Base-by-base conservation (phyloP, 495 filamentous ascomycete genomes). In the Parachaetomium inaequale region DNA sequence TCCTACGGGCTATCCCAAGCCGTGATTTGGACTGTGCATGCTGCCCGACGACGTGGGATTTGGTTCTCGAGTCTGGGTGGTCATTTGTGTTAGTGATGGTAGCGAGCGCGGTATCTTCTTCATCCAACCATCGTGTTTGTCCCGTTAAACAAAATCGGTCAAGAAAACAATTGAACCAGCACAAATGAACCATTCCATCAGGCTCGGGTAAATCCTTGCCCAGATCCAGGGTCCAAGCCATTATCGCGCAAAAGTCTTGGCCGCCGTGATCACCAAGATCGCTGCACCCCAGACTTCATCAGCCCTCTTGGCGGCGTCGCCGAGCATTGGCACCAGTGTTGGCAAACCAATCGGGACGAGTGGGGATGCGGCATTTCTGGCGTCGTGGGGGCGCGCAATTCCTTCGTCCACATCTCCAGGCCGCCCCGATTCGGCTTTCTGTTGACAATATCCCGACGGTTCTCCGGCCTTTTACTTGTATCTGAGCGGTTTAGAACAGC, bases 261-360 rank as follows among this genome's bases (percentile, higher is more conserved):
- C 17, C 36, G 17, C 36, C n/a, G n/a, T n/a, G 36, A 40, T 40
- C 36, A 40, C 36, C 36, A 10, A 15, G 12, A 15, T 15, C 4
- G 12, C 32, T 51, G 49, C 26, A 51, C 49, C 49, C 49, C 49
- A 51, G 49, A 51, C 28, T 51, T 43, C 28, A 51, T 31, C 49
- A n/a, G 17, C 17, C 49, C n/a, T 38, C 40, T 56, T 56, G 54
- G 54, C 38, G 21, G 25, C 42, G 36, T 10, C n/a, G 14, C 10
- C 34, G 23, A 29, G 36, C 36, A 21, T 42, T 8, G 52, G 52
- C 34, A 54, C 19, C 29, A 31, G 14, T 15, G 26, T 43, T 17
- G 38, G 36, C 38, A 56, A 42, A 43, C 54, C 36, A 56, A 26
- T 17, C 40, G 49, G 49, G 7, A 45, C 17, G 1, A 10, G 26